Evolutionary conservation across 2,329 filamentous ascomycete species (phyloP).

Genomic region (Volutella citrinella): DNA sequence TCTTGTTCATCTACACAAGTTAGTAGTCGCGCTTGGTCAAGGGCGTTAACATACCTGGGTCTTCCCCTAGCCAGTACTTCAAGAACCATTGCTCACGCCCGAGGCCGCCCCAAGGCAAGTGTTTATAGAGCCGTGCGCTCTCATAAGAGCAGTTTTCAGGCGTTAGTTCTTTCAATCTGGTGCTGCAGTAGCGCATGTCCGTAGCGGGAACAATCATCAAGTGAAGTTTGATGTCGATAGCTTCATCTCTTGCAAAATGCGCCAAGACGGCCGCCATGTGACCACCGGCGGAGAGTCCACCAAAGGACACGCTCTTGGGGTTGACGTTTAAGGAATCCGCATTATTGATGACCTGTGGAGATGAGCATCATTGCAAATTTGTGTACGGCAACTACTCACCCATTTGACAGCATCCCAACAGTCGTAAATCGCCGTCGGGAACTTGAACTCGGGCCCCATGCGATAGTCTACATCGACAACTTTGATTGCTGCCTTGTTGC

Average conservation of each 20-base stretch:
- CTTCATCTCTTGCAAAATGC: slow-evolving; percentile 32
- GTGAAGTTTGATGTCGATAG: slow-evolving; percentile 25
- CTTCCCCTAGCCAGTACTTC: slow-evolving; percentile 27
- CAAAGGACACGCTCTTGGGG: slow-evolving; percentile 19
- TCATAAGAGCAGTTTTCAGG: slow-evolving; percentile 20
- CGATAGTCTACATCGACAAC: slow-evolving; percentile 28
- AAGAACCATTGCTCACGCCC: slow-evolving; percentile 30
- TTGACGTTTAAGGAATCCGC: slow-evolving; percentile 13
- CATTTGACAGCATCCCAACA: slow-evolving; percentile 29
- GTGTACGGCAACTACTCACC: slow-evolving; percentile 8
- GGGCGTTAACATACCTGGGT: slow-evolving; percentile 11
- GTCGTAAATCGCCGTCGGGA: slow-evolving; percentile 22
- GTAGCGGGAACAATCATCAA: slow-evolving; percentile 30
- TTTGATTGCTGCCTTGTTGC: slow-evolving; percentile 22
- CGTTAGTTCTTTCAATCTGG: slow-evolving; percentile 12
- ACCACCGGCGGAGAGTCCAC: slow-evolving; percentile 22
- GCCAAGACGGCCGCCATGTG: slow-evolving; percentile 31
- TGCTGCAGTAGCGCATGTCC: slow-evolving; percentile 29
- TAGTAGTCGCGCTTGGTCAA: not conserved
- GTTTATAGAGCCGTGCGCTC: slow-evolving; percentile 21
- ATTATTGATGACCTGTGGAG: slow-evolving; percentile 7
- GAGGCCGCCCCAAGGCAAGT: slow-evolving; percentile 27
- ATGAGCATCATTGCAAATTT: not conserved
- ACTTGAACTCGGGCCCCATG: slow-evolving; percentile 23
- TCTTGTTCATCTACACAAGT: slow-evolving; percentile 10